Evolutionary conservation across 306 rosid species (phyloP), one percentile per base, ranked within the genome.

Genomic region (Notholithocarpus densiflorus): DNA sequence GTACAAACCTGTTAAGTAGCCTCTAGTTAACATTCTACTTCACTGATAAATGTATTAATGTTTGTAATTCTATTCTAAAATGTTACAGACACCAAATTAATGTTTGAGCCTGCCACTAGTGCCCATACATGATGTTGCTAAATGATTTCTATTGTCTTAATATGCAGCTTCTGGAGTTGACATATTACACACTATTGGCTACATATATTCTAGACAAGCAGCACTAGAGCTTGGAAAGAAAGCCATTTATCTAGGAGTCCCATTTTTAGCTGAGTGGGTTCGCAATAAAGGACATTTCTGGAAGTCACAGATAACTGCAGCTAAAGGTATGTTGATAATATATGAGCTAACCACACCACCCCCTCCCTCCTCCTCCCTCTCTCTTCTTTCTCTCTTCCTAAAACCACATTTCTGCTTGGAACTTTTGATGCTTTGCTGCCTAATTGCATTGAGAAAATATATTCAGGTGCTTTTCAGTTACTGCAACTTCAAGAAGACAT

Each of bases 261-360:
- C 98, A 72, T 95, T 95, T 85, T 65, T 95, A 78, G 90, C 98
- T 26, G 98, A 95, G 80, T 95, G 98, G 98, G 93, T 93, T 75
- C 92, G 98, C 24, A 89, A 88, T 60, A 95, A 93, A 84, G 97
- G 99, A 51, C 98, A 93, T 83, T 92, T 86, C 78, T 93, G 93
- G 98, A 92, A 93, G 84, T 90, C 99, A 53, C 98, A 93, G 80
- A 78, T 93, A 45, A 91, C 97, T 23, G 99, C 99, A 51, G 97
- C 98, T 34, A 93, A 91, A 89, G 98, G 98, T 84, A 80, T 48
- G 74, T 61, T 26, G 74, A 64, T 26, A 40, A 40, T 40, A 8
- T 40, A 40, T 40, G 12, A 40, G 43, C 45, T 40, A 40, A 40
- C 45, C 2, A 8, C 11, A 7, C 11, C 2, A n/a, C 11, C 45